Evolutionary conservation across 495 filamentous ascomycete species (phyloP), one percentile per base, ranked within the genome.

Genomic region (Aspergillus heteromorphus): DNA sequence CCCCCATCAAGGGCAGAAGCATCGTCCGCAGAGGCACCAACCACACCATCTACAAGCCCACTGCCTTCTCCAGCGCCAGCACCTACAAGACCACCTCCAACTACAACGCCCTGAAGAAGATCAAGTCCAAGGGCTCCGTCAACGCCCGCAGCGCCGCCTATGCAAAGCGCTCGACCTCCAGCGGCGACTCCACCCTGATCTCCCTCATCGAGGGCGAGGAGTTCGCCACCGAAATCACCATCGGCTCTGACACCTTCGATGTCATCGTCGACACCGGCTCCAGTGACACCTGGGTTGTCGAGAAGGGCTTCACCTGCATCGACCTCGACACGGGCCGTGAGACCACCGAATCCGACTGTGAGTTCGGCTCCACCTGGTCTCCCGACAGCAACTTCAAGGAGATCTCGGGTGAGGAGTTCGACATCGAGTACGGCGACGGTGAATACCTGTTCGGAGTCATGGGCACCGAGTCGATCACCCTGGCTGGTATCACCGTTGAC

Each of bases 191-290:
- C 21, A 47, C 20, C 43, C 14, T 47, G 43, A 47, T 47, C 43
- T 47, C 43, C 17, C 43, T 47, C 43, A 30, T 47, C 18, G 43
- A 47, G 9, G 43, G 43, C 20, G 43, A 47, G 43, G 43, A 47
- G 23, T 47, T 47, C 10, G 43, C 43, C 16, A 47, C 43, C 43
- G 23, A 19, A 2, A 47, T 47, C 43, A 51, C 49, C 34, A 40
- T 51, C 34, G 49, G 49, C 11, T 40, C 45, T 2, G 54, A 62
- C 16, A 69, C 58, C 0, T 79, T 83, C 51, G 58, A 72, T 0
- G 65, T 79, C 9, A 73, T 80, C 51, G 65, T 87, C 40, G 83
- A 85, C 61, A 84, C 81, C 11, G 82, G 83, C 13, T 79, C 74
- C 30, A 75, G 70, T 54, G 83, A 87, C 60, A 84, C 81, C 2